Evolutionary conservation across 768 basidiomycete genomes (phyloP), one percentile per base, ranked within the genome.

Genomic region (Rhodotorula diobovata): DNA sequence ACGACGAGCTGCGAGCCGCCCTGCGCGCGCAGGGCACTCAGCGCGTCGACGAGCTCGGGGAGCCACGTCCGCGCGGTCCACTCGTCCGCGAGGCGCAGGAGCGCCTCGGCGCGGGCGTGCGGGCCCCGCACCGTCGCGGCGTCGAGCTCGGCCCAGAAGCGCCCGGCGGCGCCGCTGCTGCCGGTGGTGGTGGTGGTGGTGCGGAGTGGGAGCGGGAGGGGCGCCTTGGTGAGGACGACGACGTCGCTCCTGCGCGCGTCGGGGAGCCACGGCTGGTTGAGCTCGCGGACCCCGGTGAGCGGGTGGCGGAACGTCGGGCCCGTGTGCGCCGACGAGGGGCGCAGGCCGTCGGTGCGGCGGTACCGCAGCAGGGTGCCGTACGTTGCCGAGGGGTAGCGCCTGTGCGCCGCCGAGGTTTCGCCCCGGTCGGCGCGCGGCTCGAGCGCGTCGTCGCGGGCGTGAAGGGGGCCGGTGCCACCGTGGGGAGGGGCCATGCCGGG

Each of bases 361-460:
- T 78, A 78, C 23, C 77, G 73, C 21, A 78, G 68, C 30, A 77
- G 62, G 32, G 77, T 77, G 37, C 68, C 72, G 48, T 61, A 67
- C 14, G 74, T 63, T 25, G 58, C 30, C 9, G 73, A 70, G 59
- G 66, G 8, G 51, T 28, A 25, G 30, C 30, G 25, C 50, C n/a
- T n/a, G n/a, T n/a, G n/a, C n/a, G n/a, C n/a, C n/a, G n/a, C n/a
- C n/a, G n/a, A n/a, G n/a, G n/a, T n/a, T n/a, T n/a, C n/a, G 12
- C 41, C 14, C 5, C 41, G 41, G 14, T 43, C 41, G 41, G 18
- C 14, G 41, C 18, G 41, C 39, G 39, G 9, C 39, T 8, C 39
- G 7, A 7, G 39, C 39, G 9, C 39, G 39, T 39, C 39, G 32
- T 50, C 25, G 35, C 25, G 34, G 30, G n/a, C 51, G n/a, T 2